Evolutionary conservation across 768 basidiomycete species (phyloP), one percentile per base, ranked within the genome.

Genomic region (Naganishia friedmannii): DNA sequence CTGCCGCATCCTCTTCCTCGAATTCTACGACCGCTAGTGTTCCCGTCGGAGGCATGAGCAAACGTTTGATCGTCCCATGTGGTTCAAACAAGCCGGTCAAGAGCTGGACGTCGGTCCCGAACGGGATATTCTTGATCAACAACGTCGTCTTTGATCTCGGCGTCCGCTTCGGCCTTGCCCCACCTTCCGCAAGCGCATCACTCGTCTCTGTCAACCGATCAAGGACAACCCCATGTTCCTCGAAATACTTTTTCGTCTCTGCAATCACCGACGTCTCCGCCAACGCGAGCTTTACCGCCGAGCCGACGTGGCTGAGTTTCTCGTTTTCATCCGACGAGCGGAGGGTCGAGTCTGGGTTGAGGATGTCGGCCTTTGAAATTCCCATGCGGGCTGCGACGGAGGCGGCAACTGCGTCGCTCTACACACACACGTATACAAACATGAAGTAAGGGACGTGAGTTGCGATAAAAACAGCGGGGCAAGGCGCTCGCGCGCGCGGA

Each of bases 241-340:
- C 91, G 21, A 97, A 86, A 80, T 91, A 96, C 0, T 88, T 82
- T 77, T 95, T 96, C 0, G 94, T 98, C 80, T 98, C 95, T 70
- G 90, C 87, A 69, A 99, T 93, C 80, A 98, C 88, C 74, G 93
- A 91, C 21, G 96, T 96, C 81, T 99, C 96, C 0, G 96, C 95
- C 46, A 98, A 84, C 0, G 96, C 95, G 46, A 98, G 88, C 79
- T 94, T 96, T 69, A 97, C 93, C 1, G 95, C 93, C 0, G 90
- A 79, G 67, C 81, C 80, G 7, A 76, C 77, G 42, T 53, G 65
- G 23, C 39, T 45, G 3, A 45, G 57, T 45, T 65, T 67, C 21
- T 60, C 66, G 29, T 54, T 87, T 72, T 88, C 89, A 39, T 87
- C 86, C 4, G 37, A 28, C 0, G 55, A 42, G 34, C 34, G 57